Evolutionary conservation across 2,329 filamentous ascomycete species (phyloP), one percentile per base, ranked within the genome.

Genomic region (Elsinoe arachidis): DNA sequence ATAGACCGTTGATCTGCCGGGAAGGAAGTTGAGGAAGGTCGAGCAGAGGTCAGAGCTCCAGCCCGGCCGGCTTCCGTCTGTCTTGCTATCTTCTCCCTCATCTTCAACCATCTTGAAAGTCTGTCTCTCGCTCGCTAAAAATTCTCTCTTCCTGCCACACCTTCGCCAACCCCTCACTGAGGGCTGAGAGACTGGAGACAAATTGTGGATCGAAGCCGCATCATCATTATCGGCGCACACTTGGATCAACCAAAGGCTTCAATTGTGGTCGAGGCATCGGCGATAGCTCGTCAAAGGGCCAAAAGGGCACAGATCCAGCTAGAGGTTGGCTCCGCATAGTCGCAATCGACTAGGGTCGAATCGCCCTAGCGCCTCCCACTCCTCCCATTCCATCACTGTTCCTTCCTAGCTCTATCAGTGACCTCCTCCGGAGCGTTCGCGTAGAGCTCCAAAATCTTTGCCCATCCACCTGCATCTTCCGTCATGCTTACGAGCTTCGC

Each of bases 1-100:
- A 53, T 53, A 26, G 49, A 39, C 49, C 49, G 49, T 39, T 53
- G 49, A 53, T 53, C 49, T 39, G 49, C 47, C 47, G 47, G 47
- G 47, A 49, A 38, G 47, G 47, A 46, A 46, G 15, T 14, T 17
- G 15, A 46, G 21, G 9, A 35, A 35, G 47, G 39, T 43, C 39
- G 39, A 19, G n/a, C 15, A 43, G n/a, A 43, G 39, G 47, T 38
- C 47, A 52, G 33, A 52, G 49, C 49, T 53, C 34, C 12, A 53
- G 19, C 17, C 49, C 49, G 49, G 49, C 49, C 49, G 49, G 39
- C 49, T 39, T 53, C 49, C 49, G 49, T n/a, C 19, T 19, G 6
- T 35, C 21, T 26, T 34, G 30, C 46, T 51, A 51, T 51, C 46
- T 51, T 35, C 9, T 30, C 26, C 26, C 26, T 30, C 26, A 30